phyloP scores from a whole-genome alignment of 2,329 filamentous ascomycete species.

The Arthrinium phaeospermum region DNA sequence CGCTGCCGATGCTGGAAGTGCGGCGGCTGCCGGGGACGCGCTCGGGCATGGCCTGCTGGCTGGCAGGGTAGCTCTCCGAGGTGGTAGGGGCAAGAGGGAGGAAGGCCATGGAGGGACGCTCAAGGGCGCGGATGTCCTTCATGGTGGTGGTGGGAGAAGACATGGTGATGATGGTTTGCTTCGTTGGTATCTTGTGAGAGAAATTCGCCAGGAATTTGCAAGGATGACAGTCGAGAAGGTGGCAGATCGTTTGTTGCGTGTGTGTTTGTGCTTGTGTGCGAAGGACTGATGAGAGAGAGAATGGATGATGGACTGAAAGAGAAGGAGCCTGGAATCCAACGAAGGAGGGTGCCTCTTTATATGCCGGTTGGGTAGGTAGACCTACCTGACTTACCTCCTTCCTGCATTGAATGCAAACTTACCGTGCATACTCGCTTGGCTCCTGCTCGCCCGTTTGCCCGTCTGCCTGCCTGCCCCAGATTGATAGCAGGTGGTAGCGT shows the following conservation, averaged over 20 bases:
- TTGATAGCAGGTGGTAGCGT: background rate
- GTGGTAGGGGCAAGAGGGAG: slow-evolving; percentile 64
- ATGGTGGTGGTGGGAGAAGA: slow-evolving; percentile 32
- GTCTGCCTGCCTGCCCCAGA: background rate
- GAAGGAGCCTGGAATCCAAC: slow-evolving; percentile 7
- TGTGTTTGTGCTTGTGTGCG: background rate
- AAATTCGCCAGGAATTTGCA: slow-evolving; percentile 19
- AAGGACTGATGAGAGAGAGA: slow-evolving; percentile 12
- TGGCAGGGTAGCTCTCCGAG: slow-evolving; percentile 59
- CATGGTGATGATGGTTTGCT: slow-evolving; percentile 33
- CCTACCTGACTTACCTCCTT: background rate
- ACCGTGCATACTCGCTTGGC: slow-evolving; percentile 15
- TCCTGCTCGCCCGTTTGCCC: background rate
- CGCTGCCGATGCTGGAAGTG: slow-evolving; percentile 60
- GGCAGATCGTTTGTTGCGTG: slow-evolving; percentile 7
- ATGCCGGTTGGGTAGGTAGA: slow-evolving; percentile 6
- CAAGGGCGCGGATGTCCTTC: slow-evolving; percentile 31
- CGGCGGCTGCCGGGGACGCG: slow-evolving; percentile 46
- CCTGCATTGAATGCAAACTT: slow-evolving; percentile 3
- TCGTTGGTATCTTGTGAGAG: slow-evolving; percentile 20
- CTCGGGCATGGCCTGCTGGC: slow-evolving; percentile 41
- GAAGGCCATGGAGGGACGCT: slow-evolving; percentile 49
- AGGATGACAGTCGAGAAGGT: background rate
- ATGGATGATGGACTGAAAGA: slow-evolving; percentile 1
- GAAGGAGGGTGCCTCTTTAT: slow-evolving; percentile 14